Evolutionary conservation across 768 basidiomycete species (phyloP).

Genomic region (Filobasidium floriforme): DNA sequence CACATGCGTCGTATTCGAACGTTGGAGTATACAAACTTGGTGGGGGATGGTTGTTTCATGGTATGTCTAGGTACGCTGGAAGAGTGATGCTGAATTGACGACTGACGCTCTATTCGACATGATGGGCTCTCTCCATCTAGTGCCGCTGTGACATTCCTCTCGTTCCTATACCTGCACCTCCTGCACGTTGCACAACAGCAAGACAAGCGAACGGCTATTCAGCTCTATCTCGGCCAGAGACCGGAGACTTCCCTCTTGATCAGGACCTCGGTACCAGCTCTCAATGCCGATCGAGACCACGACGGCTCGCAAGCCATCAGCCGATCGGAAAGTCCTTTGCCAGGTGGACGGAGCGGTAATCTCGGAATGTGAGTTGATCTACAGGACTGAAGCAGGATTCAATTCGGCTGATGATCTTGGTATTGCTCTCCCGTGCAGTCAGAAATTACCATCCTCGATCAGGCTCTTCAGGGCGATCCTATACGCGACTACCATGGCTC

Average conservation of each 20-base stretch:
- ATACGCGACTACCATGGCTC: slow-evolving; percentile 67
- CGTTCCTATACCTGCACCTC: slow-evolving; percentile 34
- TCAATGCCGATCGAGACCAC: not conserved
- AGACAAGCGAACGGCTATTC: slow-evolving; percentile 31
- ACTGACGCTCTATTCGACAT: not conserved
- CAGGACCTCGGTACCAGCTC: too few species aligned
- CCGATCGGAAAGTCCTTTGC: slow-evolving; percentile 16
- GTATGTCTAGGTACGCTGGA: slow-evolving; percentile 11
- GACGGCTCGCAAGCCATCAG: slow-evolving; percentile 1
- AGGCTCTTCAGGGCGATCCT: slow-evolving; percentile 43
- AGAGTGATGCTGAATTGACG: not conserved
- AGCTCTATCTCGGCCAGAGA: slow-evolving; percentile 24
- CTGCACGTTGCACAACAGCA: slow-evolving; percentile 28
- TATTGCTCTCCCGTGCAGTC: not conserved
- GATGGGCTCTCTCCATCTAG: not conserved
- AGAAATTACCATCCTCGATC: not conserved
- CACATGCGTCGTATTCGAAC: slow-evolving; percentile 40
- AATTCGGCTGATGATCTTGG: not conserved
- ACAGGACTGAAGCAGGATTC: not conserved
- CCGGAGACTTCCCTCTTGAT: not conserved
- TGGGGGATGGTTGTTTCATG: slow-evolving; percentile 42
- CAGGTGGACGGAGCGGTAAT: not conserved
- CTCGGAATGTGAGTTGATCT: slow-evolving; percentile 9
- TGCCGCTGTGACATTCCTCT: slow-evolving; percentile 33
- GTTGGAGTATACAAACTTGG: slow-evolving; percentile 38